phyloP scores from a whole-genome alignment of 2,329 filamentous ascomycete species.

The Dothistroma pini region DNA sequence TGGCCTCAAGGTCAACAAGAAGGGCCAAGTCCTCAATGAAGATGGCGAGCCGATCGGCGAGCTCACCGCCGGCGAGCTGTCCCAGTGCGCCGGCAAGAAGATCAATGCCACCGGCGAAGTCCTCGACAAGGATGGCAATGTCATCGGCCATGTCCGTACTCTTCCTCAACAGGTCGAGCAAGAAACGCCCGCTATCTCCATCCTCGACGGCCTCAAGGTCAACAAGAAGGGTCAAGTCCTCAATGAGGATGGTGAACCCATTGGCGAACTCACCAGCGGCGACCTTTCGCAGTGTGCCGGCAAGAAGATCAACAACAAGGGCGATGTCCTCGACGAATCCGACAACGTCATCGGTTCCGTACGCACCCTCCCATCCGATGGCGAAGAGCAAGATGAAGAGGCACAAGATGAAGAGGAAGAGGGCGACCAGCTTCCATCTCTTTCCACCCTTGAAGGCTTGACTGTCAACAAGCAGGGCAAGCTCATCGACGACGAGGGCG shows the following conservation, averaged over 20 bases:
- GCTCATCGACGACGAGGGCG: conserved; percentile 46
- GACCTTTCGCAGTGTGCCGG: conserved; percentile 60
- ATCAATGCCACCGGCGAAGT: conserved; percentile 63
- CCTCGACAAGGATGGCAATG: conserved; percentile 60
- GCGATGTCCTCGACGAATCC: conserved; percentile 60
- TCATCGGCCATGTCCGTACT: conserved; percentile 59
- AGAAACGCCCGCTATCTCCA: conserved; percentile 40
- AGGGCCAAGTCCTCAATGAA: conserved; percentile 51
- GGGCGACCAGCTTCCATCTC: conserved; percentile 42
- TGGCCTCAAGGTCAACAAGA: conserved; percentile 58
- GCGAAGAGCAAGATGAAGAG: conserved; percentile 26
- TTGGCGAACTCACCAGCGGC: conserved; percentile 54
- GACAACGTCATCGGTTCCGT: conserved; percentile 60
- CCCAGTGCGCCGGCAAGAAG: conserved; percentile 63
- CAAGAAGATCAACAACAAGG: conserved; percentile 60
- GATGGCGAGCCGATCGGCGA: conserved; percentile 54
- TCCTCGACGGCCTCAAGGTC: conserved; percentile 53
- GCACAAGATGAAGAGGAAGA: conserved; percentile 34
- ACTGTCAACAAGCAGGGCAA: conserved; percentile 51
- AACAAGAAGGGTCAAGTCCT: conserved; percentile 56
- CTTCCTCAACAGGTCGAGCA: conserved; percentile 42
- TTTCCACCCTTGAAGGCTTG: conserved; percentile 49
- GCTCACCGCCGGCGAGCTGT: conserved; percentile 55
- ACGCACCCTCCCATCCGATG: conserved; percentile 45
- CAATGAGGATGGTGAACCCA: conserved; percentile 52